A percentile compares a stretch with the other conserved stretches of the same genome.
Evolutionary conservation across 352 stramenopile genomes (phyloP).

Genomic region (Phytopythium sindhum): DNA sequence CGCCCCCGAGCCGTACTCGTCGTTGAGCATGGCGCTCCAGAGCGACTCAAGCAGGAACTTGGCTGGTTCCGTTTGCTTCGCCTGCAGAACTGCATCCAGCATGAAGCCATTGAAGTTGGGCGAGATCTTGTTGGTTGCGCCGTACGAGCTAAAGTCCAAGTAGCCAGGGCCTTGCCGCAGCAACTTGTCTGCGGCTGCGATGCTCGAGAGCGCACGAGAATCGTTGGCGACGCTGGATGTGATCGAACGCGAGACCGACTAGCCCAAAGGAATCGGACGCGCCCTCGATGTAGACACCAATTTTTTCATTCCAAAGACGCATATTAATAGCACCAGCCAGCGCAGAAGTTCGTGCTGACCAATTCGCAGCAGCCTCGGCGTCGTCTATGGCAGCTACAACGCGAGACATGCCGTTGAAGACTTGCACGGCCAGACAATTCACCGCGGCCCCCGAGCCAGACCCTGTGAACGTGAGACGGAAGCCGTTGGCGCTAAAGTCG

Average conservation of each 20-base stretch:
- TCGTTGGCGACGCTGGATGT: constrained; percentile 23
- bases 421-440: constrained; percentile 21
- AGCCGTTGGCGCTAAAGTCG: constrained; percentile 16
- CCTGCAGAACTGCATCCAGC: constrained; percentile 17
- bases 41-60: constrained; percentile 23
- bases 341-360: constrained; percentile 6
- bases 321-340: constrained; percentile 21
- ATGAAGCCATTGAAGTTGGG: constrained; percentile 30
- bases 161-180: constrained; percentile 14
- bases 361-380: constrained; percentile 12
- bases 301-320: constrained; percentile 22
- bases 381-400: constrained; percentile 15
- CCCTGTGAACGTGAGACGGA: constrained; percentile 10
- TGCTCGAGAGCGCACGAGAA: constrained; percentile 13
- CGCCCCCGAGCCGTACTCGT: constrained; percentile 16
- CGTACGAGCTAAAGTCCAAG: constrained; percentile 17
- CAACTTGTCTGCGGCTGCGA: constrained; percentile 9
- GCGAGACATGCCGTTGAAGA: constrained; percentile 15
- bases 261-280: constrained; percentile 18
- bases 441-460: constrained; percentile 13
- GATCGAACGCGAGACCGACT: constrained; percentile 20
- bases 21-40: constrained; percentile 28
- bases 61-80: constrained; percentile 15
- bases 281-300: constrained; percentile 17
- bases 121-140: constrained; percentile 14